Evolutionary conservation across 805 yeast species (phyloP), one percentile per base, ranked within the genome.

Genomic region (Pichia manshurica): DNA sequence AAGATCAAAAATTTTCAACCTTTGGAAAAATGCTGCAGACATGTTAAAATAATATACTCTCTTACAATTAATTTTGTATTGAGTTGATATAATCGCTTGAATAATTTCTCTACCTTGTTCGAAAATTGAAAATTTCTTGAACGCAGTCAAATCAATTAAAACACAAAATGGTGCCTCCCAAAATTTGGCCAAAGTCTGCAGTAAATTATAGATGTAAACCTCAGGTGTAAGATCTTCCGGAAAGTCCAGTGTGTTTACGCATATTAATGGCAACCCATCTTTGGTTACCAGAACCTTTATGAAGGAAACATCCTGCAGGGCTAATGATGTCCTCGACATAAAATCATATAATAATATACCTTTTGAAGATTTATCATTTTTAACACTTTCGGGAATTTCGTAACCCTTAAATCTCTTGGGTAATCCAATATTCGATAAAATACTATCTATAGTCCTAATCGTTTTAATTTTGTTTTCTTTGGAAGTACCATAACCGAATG

Each of bases 181-280:
- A 22, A 86, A 72, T 58, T 82, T 84, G 45, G 83, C 75, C 16
- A 82, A 75, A 4, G 78, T 73, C 54, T 84, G 88, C 45, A 85
- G 73, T 7, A 81, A 55, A 50, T 82, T 73, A 63, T 76, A 87
- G 21, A 78, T 66, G 22, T 82, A 64, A 4, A 77, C 65, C 39
- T 84, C 83, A 0, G 72, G 59, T 39, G 75, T 77, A 13, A 61
- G 41, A 9, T 62, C 63, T 12, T 60, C 62, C 5, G 68, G 57
- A 34, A 77, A 67, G 17, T 72, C 63, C 7, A 60, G 28, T 2
- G 53, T 36, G 43, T 78, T 75, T 22, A 84, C 55, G 3, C 83
- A 79, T 23, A 85, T 67, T 19, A 81, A 72, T 1, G 93, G 95
- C 0, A 78, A 65, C 13, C 95, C 95, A 58, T 86, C 95, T 34